Evolutionary conservation across 345 rosid species (phyloP).

Genomic region (Citrus reticulata): DNA sequence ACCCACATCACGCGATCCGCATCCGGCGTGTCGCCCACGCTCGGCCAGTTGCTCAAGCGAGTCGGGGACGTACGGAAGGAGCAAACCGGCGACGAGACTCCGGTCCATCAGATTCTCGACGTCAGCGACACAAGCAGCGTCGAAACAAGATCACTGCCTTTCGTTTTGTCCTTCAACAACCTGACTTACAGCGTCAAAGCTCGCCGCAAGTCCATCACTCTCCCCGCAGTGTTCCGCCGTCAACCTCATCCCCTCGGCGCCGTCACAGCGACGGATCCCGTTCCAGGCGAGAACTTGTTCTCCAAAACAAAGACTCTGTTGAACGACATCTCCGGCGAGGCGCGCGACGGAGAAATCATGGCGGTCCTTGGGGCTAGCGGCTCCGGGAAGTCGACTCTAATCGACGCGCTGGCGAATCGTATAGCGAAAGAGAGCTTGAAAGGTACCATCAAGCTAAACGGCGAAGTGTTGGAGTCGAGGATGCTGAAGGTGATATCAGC

Average conservation of each 20-base stretch:
- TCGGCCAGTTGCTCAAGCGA: conserved; percentile 72
- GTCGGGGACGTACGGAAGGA: conserved; percentile 66
- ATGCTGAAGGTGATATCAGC: conserved; percentile 83
- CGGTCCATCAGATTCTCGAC: conserved; percentile 55
- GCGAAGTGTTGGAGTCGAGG: conserved; percentile 67
- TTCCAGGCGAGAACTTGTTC: conserved; percentile 37
- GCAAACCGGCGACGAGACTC: conserved; percentile 72
- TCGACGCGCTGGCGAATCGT: conserved; percentile 81
- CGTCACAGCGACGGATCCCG: conserved; percentile 30
- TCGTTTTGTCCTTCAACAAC: conserved; percentile 65
- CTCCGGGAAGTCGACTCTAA: conserved; percentile 80
- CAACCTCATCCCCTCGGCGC: conserved; percentile 9
- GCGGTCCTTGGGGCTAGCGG: conserved; percentile 97
- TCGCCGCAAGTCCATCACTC: conserved; percentile 36
- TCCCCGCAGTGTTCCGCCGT: conserved; percentile 30
- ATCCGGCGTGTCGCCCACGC: conserved; percentile 35
- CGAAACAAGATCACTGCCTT: conserved; percentile 49
- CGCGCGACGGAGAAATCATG: conserved; percentile 81
- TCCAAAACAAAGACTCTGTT: conserved; percentile 61
- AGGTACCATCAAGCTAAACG: conserved; percentile 65
- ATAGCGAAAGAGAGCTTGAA: conserved; percentile 77
- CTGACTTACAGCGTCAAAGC: conserved; percentile 71
- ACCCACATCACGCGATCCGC: conserved; percentile 1
- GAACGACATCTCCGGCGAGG: conserved; percentile 76
- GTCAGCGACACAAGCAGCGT: conserved; percentile 22